Conservation (phyloP, 2,329 filamentous ascomycete genomes). For the Keithomyces neogunnii region DNA sequence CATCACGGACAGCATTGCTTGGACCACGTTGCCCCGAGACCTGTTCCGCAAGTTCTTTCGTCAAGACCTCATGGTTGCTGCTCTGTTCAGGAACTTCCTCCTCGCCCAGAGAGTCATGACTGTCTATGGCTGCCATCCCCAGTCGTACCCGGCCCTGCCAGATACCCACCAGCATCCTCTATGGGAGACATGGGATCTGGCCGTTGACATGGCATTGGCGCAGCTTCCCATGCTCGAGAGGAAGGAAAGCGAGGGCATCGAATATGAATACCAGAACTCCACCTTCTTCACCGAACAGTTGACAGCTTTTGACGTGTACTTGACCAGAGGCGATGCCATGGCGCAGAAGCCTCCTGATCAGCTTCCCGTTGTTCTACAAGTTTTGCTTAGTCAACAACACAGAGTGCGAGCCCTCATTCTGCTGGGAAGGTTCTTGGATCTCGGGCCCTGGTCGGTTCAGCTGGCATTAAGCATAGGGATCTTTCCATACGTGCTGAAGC, state of each 20-base stretch:
- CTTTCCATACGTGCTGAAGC: slow-evolving; percentile 96
- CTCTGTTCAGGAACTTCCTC: slow-evolving; percentile 91
- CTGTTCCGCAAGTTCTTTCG: slow-evolving; percentile 95
- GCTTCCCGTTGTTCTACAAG: slow-evolving; percentile 90
- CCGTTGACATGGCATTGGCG: slow-evolving; percentile 86
- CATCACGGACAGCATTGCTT: slow-evolving; percentile 97
- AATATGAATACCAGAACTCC: slow-evolving; percentile 92
- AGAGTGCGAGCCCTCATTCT: slow-evolving; percentile 83
- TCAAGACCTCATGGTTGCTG: slow-evolving; percentile 98
- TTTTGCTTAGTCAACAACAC: slow-evolving; percentile 91
- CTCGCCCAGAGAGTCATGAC: slow-evolving; percentile 93
- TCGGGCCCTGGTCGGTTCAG: slow-evolving; percentile 98
- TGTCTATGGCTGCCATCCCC: slow-evolving; percentile 89
- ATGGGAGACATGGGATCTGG: slow-evolving; percentile 97
- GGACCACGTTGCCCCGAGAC: slow-evolving; percentile 85
- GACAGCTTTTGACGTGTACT: slow-evolving; percentile 93
- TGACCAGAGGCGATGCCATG: slow-evolving; percentile 70
- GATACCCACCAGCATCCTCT: slow-evolving; percentile 91
- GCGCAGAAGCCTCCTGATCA: slow-evolving; percentile 87
- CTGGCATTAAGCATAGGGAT: slow-evolving; percentile 95
- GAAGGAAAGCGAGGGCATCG: slow-evolving; percentile 61
- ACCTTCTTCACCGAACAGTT: slow-evolving; percentile 96
- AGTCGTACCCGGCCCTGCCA: slow-evolving; percentile 84
- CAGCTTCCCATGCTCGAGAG: slow-evolving; percentile 81
- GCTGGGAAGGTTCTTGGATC: slow-evolving; percentile 84